phyloP scores from a whole-genome alignment of 2,329 filamentous ascomycete species.

The Thielaviopsis euricoi region DNA sequence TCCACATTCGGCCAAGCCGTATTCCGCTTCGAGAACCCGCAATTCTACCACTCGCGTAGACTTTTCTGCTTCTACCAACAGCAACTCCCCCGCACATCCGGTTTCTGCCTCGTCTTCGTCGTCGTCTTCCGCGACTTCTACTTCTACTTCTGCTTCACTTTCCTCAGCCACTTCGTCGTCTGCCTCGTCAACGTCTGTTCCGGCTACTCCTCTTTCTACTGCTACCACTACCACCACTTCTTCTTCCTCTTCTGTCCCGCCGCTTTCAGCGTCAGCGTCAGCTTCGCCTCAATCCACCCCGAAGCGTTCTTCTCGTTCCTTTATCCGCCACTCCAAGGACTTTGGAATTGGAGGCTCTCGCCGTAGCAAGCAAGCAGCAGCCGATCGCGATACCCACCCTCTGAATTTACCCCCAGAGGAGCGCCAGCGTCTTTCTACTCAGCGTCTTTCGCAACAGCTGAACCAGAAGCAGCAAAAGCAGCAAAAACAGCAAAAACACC shows the following conservation, averaged over 20 bases:
- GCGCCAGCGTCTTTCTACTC: constrained; percentile 52
- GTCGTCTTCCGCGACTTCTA: not conserved
- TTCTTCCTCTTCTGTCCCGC: not conserved
- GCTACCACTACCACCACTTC: no score
- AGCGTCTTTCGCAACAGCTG: constrained; percentile 9
- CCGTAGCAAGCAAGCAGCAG: constrained; percentile 26
- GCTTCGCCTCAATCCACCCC: not conserved
- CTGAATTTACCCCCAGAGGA: constrained; percentile 84
- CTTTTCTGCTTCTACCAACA: not conserved
- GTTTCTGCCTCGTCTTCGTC: not conserved
- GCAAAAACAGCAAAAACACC: not conserved
- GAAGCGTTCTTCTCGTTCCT: constrained; percentile 19
- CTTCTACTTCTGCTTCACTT: not conserved
- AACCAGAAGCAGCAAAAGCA: not conserved
- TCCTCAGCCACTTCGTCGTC: constrained; percentile 1
- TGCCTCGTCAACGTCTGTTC: not conserved
- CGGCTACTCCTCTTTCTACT: no score
- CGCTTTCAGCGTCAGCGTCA: not conserved
- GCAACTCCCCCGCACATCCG: not conserved
- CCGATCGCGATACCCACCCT: constrained; percentile 62
- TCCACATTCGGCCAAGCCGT: constrained; percentile 6
- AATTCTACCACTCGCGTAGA: constrained; percentile 4
- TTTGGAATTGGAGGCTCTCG: constrained; percentile 28
- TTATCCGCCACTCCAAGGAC: constrained; percentile 31
- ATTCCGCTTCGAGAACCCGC: constrained; percentile 2